These are phyloP conservation scores for Capsicum rhomboideum DNA, from an alignment of 257 asterid genomes.

Conservation along the genomic window DNA sequence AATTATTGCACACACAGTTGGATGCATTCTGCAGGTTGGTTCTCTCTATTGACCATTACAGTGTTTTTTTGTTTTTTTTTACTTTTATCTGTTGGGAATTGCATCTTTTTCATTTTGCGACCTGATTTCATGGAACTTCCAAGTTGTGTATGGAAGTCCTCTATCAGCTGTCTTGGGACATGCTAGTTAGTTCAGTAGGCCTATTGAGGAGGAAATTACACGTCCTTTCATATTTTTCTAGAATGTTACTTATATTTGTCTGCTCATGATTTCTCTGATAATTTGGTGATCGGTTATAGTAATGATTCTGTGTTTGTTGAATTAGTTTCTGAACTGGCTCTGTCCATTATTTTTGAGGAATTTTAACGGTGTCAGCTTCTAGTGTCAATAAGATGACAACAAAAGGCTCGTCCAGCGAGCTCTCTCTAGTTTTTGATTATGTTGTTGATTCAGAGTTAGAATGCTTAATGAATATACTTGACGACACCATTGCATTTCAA, in stretches of 20 bases:
- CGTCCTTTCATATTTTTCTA: neutral
- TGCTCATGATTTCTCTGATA: neutral
- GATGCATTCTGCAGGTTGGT: slow-evolving; percentile 85
- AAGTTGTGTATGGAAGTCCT: neutral
- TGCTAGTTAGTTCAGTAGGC: neutral
- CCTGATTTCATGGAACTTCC: neutral
- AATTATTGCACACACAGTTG: slow-evolving; percentile 85
- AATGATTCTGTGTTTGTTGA: neutral
- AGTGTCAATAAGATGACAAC: neutral
- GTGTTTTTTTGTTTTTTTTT: neutral
- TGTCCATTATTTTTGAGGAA: neutral
- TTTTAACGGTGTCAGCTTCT: neutral
- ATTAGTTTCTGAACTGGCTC: neutral
- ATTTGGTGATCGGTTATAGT: neutral
- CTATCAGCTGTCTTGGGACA: neutral
- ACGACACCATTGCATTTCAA: neutral
- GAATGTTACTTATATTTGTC: neutral
- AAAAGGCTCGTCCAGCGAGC: neutral
- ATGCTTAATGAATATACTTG: neutral
- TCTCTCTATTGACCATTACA: slow-evolving; percentile 1
- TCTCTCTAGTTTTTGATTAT: neutral
- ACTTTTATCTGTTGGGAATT: neutral
- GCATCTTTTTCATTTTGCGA: neutral
- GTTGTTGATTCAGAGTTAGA: neutral
- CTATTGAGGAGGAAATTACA: neutral